Conservation (phyloP, 2,329 filamentous ascomycete species). For the Macrophomina phaseolina region DNA sequence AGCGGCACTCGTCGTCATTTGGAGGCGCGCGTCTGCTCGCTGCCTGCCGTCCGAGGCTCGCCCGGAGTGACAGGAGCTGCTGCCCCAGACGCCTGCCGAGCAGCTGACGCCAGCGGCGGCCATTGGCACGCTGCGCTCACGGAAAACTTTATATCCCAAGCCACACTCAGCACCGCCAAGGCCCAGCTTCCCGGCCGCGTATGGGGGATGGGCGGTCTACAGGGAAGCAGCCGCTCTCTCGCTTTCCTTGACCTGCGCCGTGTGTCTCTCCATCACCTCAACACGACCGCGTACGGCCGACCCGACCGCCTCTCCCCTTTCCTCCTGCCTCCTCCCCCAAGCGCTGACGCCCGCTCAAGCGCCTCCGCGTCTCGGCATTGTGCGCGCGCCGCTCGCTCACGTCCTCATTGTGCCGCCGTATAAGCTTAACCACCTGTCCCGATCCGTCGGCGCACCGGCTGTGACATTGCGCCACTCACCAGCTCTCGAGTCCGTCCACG, state of each 20-base stretch:
- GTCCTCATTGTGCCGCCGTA: not conserved
- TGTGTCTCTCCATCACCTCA: not conserved
- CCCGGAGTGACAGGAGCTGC: not conserved
- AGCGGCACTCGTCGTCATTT: constrained; percentile 14
- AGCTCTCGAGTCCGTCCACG: not conserved
- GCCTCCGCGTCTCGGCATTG: not conserved
- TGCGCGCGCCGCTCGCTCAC: not conserved
- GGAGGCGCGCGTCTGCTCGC: constrained; percentile 5
- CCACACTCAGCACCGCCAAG: constrained; percentile 12
- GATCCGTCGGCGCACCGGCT: constrained; percentile 11
- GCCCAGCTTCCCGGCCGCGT: constrained; percentile 16
- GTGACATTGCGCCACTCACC: constrained; percentile 12
- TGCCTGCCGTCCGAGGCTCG: not conserved
- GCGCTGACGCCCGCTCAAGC: not conserved
- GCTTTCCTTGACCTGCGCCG: constrained; percentile 10
- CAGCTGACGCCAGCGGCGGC: not conserved
- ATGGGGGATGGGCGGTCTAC: constrained; percentile 23
- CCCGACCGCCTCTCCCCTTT: not conserved
- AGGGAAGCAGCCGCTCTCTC: not conserved
- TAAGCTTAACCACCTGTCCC: constrained; percentile 23
- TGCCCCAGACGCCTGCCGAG: not conserved
- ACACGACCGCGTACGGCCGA: not conserved
- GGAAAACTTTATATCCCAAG: constrained; percentile 22
- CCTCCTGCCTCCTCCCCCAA: not conserved
- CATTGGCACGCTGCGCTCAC: not conserved